Evolutionary conservation across 176 grass and related monocot species (phyloP).

Genomic region (Canna indica): DNA sequence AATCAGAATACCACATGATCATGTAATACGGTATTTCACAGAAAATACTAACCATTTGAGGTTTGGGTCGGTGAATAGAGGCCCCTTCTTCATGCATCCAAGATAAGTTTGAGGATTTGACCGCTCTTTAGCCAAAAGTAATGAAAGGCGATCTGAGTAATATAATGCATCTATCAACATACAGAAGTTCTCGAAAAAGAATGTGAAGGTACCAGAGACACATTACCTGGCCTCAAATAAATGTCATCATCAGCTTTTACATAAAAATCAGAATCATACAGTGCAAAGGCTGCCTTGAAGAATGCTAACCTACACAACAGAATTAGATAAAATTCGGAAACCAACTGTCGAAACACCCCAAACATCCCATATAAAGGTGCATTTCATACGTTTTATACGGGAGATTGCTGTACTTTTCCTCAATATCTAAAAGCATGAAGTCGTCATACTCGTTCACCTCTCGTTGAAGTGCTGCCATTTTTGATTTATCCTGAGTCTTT

Average conservation of each 20-base stretch:
- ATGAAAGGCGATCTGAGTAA: slow-evolving; percentile 76
- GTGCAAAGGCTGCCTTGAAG: slow-evolving; percentile 92
- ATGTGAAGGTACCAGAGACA: background rate
- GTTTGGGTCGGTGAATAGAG: slow-evolving; percentile 95
- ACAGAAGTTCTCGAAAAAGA: slow-evolving; percentile 15
- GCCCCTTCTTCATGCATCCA: slow-evolving; percentile 98
- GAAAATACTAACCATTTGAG: slow-evolving; percentile 74
- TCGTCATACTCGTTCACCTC: slow-evolving; percentile 92
- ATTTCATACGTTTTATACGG: slow-evolving; percentile 89
- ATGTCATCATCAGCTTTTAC: slow-evolving; percentile 99
- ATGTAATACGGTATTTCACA: background rate
- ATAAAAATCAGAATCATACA: slow-evolving; percentile 97
- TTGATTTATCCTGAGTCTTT: slow-evolving; percentile 72
- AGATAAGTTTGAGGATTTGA: slow-evolving; percentile 85
- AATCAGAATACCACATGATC: background rate
- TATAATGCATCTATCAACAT: slow-evolving; percentile 14
- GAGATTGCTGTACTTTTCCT: slow-evolving; percentile 93
- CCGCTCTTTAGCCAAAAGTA: slow-evolving; percentile 85
- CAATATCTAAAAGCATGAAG: slow-evolving; percentile 87
- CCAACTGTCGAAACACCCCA: background rate
- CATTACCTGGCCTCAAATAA: slow-evolving; percentile 83
- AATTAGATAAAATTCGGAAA: slow-evolving; percentile 38
- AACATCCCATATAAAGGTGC: background rate
- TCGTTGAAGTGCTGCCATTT: slow-evolving; percentile 73
- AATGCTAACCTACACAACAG: slow-evolving; percentile 96